A percentile compares a stretch with the other conserved stretches of the same genome.
phyloP scores from a whole-genome alignment of 441 rosid species.

The Daphne laureola region DNA sequence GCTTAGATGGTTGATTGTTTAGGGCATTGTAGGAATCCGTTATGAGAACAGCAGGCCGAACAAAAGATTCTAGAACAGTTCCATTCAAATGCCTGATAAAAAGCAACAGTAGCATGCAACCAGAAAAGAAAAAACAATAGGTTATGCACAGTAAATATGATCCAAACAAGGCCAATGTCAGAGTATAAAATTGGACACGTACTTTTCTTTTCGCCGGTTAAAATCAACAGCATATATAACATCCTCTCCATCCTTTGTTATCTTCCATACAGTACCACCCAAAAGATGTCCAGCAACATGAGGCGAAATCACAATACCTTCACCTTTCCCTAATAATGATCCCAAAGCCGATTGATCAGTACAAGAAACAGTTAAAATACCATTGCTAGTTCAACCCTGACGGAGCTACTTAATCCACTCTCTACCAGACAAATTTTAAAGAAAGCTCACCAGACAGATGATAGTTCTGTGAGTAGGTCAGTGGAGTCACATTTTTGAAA shows the following conservation, averaged over 20 bases:
- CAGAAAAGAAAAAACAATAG: not conserved
- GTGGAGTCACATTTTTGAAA: conserved; percentile 79
- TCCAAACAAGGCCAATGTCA: conserved; percentile 9
- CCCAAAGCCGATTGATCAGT: conserved; percentile 4
- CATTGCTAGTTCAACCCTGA: not conserved
- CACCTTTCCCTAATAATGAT: conserved; percentile 66
- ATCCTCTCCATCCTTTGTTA: conserved; percentile 96
- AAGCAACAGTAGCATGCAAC: conserved; percentile 13
- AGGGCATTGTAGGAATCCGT: conserved; percentile 90
- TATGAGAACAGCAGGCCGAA: conserved; percentile 89
- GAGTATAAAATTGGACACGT: conserved; percentile 5
- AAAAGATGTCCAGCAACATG: conserved; percentile 93
- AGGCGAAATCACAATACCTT: conserved; percentile 91
- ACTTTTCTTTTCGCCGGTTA: conserved; percentile 96
- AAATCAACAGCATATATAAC: conserved; percentile 95
- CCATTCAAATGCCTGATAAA: conserved; percentile 91
- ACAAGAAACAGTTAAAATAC: conserved; percentile 5
- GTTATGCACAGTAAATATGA: conserved; percentile 2
- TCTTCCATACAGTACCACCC: conserved; percentile 96
- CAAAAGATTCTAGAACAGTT: conserved; percentile 82
- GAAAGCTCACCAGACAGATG: conserved; percentile 65
- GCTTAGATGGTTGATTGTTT: conserved; percentile 67
- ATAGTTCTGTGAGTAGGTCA: conserved; percentile 80
- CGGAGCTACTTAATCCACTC: no score
- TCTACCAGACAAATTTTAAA: not conserved